A percentile compares a stretch with the other conserved stretches of the same genome.
Evolutionary conservation across 2,329 filamentous ascomycete species (phyloP).

Genomic region (Aspergillus sp.): DNA sequence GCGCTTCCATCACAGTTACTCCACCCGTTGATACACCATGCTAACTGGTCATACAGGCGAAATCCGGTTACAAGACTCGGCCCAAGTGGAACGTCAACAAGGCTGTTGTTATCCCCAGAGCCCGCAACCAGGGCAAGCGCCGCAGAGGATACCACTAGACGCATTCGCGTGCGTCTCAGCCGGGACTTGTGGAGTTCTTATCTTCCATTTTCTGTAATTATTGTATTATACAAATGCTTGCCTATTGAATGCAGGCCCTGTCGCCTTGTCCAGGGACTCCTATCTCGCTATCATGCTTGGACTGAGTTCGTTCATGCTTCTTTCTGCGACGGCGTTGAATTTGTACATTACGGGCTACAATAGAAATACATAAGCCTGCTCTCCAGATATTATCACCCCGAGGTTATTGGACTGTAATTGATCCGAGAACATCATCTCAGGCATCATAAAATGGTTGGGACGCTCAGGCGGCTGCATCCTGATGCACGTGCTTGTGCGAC

Average conservation of each 20-base stretch:
- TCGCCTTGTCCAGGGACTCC: not conserved
- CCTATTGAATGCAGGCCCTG: constrained; percentile 8
- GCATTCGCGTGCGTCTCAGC: not conserved
- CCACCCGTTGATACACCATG: constrained; percentile 5
- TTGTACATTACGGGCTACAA: constrained; percentile 19
- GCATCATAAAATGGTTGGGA: not conserved
- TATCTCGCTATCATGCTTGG: not conserved
- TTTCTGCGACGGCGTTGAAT: constrained; percentile 20
- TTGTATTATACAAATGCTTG: constrained; percentile 21
- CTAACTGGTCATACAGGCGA: constrained; percentile 42
- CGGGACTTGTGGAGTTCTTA: not conserved
- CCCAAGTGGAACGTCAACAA: constrained; percentile 87
- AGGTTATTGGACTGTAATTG: not conserved
- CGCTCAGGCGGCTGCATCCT: not conserved
- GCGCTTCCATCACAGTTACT: not conserved
- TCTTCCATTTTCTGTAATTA: not conserved
- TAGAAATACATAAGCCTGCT: constrained; percentile 6
- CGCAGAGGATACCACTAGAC: constrained; percentile 61
- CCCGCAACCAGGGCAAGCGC: constrained; percentile 88
- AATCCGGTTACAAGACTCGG: constrained; percentile 79
- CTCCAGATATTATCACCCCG: not conserved
- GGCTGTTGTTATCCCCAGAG: constrained; percentile 79
- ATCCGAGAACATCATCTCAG: not conserved
- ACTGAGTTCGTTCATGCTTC: not conserved
- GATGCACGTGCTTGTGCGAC: not conserved